Evolutionary conservation across 495 filamentous ascomycete species (phyloP), one percentile per base, ranked within the genome.

Genomic region (Penicillium coffeae): DNA sequence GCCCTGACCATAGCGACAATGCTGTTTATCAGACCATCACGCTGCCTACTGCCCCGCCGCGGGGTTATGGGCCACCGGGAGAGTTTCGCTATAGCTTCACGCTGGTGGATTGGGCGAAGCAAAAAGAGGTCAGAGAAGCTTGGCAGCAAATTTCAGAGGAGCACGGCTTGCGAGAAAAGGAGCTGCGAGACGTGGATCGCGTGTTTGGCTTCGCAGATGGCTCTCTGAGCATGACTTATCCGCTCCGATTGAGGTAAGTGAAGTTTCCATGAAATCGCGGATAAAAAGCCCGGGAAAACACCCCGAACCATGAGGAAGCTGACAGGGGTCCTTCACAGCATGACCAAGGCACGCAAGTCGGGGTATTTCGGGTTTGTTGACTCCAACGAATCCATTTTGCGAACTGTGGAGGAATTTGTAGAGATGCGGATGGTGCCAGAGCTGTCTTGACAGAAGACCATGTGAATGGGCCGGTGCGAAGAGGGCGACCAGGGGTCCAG

Each of bases 41-140:
- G 9, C 38, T 44, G 15, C 49, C 67, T 65, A 15, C 59, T 65
- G 7, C 55, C 66, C 51, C 64, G 66, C 15, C 35, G 3, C 25
- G 25, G 10, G 25, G 25, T 30, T 75, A 63, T 42, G 71, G 74
- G 2, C 59, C 66, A 3, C 58, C 64, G 22, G 59, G 52, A 0
- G 65, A 50, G 13, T 55, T 68, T 35, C 62, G 61, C 13, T 54
- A 62, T 12, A 62, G 55, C 10, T 77, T 72, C 44, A 66, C 52
- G 14, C 58, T 77, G 8, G 52, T 58, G 0, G 60, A 71, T 40
- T 80, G 73, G 77, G 68, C 75, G 12, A 66, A 68, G 42, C 56
- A 41, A 42, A 54, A 57, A 1, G 64, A 77, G n/a, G 71, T 80
- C 3, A 62, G 70, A 55, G 51, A 62, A 19, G 70, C 74, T 3